These are phyloP conservation scores for Trichosanthes truncata DNA, from an alignment of 306 rosid genomes.

Conservation along the genomic window DNA sequence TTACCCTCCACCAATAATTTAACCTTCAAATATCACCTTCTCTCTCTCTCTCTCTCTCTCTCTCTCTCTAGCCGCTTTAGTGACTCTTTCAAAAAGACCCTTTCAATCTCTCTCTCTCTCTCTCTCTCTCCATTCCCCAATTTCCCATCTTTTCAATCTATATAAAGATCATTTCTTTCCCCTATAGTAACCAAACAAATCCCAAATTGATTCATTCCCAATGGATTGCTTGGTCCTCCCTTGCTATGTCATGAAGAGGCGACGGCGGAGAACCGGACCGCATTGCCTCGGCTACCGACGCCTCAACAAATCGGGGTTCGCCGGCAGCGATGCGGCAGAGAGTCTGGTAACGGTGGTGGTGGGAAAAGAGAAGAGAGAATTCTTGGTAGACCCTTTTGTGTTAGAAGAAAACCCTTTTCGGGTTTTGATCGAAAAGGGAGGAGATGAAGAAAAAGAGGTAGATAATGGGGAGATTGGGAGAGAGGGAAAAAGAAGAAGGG, in stretches of 20 bases:
- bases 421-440: constrained; percentile 41
- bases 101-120: not conserved
- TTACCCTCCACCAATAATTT: not conserved
- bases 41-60: constrained; percentile 16
- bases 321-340: constrained; percentile 24
- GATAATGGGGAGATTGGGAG: not conserved
- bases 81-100: constrained; percentile 15
- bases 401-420: constrained; percentile 67
- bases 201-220: not conserved
- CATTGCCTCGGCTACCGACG: constrained; percentile 36
- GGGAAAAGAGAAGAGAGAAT: constrained; percentile 73
- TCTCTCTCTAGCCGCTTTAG: constrained; percentile 17
- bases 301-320: not conserved
- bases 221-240: constrained; percentile 85
- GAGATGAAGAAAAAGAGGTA: not conserved
- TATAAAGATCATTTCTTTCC: not conserved
- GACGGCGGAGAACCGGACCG: constrained; percentile 30
- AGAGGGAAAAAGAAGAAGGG: constrained; percentile 11
- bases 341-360: constrained; percentile 63
- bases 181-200: not conserved
- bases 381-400: constrained; percentile 66
- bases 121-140: not conserved
- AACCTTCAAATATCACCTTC: not conserved
- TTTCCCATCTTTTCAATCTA: not conserved
- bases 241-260: constrained; percentile 37